Percentiles rank a stretch among this genome's conserved stretches.
Evolutionary conservation across 345 rosid genomes (phyloP).

Genomic region (Arabidopsis arenosa): DNA sequence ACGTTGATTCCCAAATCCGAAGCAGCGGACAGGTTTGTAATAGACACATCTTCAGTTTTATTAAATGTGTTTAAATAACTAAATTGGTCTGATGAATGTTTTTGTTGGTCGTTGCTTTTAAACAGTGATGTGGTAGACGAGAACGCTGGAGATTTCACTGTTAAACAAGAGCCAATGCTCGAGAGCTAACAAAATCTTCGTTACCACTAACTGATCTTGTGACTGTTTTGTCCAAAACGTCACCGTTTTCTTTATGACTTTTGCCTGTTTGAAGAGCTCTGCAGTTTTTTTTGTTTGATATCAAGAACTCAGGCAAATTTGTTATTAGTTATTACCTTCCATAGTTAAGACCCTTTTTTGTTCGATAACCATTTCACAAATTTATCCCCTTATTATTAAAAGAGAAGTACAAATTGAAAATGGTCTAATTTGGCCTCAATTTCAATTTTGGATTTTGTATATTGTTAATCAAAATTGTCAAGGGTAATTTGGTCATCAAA

Average conservation of each 20-base stretch:
- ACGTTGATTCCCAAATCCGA: slow-evolving; percentile 77
- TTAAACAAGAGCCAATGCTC: slow-evolving; percentile 48
- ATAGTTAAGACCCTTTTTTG: not conserved
- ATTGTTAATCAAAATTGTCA: too few relatives aligned
- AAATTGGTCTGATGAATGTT: slow-evolving; percentile 15
- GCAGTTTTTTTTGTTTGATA: not conserved
- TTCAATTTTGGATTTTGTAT: too few relatives aligned
- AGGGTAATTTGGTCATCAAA: too few relatives aligned
- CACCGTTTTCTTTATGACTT: not conserved
- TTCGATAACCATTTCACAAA: too few relatives aligned
- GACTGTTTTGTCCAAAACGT: not conserved
- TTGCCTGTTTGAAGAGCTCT: not conserved
- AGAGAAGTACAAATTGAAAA: too few relatives aligned
- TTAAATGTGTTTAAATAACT: not conserved
- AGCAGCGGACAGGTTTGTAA: slow-evolving; percentile 76
- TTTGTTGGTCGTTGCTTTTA: slow-evolving; percentile 9
- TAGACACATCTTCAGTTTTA: not conserved
- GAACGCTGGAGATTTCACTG: slow-evolving; percentile 56
- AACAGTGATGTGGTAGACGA: slow-evolving; percentile 74
- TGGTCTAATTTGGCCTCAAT: too few relatives aligned
- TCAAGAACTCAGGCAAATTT: not conserved
- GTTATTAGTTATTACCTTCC: not conserved
- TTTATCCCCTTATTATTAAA: too few relatives aligned
- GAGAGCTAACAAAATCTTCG: slow-evolving; percentile 37
- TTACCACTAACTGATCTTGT: not conserved